Conservation (phyloP, 768 basidiomycete genomes). For the Tricholoma sp. region DNA sequence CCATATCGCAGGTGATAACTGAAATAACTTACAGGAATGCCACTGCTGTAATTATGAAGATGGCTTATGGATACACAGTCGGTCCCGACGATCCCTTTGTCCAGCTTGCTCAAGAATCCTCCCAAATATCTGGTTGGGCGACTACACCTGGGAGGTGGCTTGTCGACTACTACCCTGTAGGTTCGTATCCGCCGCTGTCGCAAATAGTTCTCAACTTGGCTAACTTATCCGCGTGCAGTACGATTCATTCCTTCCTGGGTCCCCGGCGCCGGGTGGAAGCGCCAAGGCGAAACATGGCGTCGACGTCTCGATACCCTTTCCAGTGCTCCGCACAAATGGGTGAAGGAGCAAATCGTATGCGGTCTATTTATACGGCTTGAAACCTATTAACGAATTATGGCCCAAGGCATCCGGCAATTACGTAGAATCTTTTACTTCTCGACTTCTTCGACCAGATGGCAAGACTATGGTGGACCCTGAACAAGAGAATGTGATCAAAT, state of each 20-base stretch:
- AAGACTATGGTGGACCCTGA: conserved; percentile 20
- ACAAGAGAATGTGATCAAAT: conserved; percentile 42
- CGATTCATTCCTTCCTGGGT: conserved; percentile 47
- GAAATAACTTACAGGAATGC: conserved; percentile 24
- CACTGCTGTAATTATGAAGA: conserved; percentile 36
- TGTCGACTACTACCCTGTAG: conserved; percentile 34
- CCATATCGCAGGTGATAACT: not conserved
- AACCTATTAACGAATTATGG: not conserved
- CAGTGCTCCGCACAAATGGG: conserved; percentile 38
- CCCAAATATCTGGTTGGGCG: conserved; percentile 36
- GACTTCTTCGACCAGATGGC: conserved; percentile 26
- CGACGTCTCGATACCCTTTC: conserved; percentile 30
- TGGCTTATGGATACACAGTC: conserved; percentile 38
- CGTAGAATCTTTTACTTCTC: conserved; percentile 40
- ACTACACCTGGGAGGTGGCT: conserved; percentile 34
- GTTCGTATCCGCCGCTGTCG: conserved; percentile 19
- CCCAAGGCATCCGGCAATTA: conserved; percentile 26
- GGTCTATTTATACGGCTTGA: not conserved
- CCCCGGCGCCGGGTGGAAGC: conserved; percentile 45
- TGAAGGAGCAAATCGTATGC: conserved; percentile 39
- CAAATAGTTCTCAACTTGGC: not conserved
- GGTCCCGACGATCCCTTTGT: conserved; percentile 34
- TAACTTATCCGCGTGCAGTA: conserved; percentile 20
- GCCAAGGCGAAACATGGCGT: conserved; percentile 38
- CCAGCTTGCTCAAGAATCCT: conserved; percentile 32